Evolutionary conservation across 2,329 filamentous ascomycete species (phyloP).

Genomic region (Aspergillus ruber): DNA sequence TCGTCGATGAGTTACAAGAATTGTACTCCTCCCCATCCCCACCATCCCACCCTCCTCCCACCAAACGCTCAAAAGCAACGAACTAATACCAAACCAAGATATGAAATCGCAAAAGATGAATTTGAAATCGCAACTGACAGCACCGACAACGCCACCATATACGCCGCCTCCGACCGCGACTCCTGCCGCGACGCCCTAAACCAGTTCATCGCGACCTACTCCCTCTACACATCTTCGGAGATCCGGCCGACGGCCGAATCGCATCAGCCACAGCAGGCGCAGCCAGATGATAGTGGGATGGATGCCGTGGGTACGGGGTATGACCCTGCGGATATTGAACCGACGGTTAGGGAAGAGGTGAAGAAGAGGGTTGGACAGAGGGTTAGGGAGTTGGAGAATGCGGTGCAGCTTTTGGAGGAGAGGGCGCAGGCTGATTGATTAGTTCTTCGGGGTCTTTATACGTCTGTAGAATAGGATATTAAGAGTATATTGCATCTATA

Average conservation of each 20-base stretch:
- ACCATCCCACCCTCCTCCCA: not conserved
- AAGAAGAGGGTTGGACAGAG: slow-evolving; percentile 38
- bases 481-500: not conserved
- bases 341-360: slow-evolving; percentile 36
- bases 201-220: slow-evolving; percentile 29
- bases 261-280: slow-evolving; percentile 2
- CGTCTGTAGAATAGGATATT: not conserved
- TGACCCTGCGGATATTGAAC: slow-evolving; percentile 22
- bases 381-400: slow-evolving; percentile 42
- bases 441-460: not conserved
- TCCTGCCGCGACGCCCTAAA: slow-evolving; percentile 42
- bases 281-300: slow-evolving; percentile 5
- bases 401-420: slow-evolving; percentile 38
- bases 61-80: not conserved
- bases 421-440: slow-evolving; percentile 30
- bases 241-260: slow-evolving; percentile 3
- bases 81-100: slow-evolving; percentile 21
- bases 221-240: slow-evolving; percentile 23
- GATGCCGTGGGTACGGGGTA: slow-evolving; percentile 25
- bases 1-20: slow-evolving; percentile 34
- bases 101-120: slow-evolving; percentile 42
- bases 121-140: slow-evolving; percentile 46
- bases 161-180: slow-evolving; percentile 41
- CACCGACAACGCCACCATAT: slow-evolving; percentile 40
- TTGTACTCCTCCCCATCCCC: slow-evolving; percentile 15